phyloP scores from a whole-genome alignment of 495 filamentous ascomycete genomes.

The Penicillium bialowiezense region DNA sequence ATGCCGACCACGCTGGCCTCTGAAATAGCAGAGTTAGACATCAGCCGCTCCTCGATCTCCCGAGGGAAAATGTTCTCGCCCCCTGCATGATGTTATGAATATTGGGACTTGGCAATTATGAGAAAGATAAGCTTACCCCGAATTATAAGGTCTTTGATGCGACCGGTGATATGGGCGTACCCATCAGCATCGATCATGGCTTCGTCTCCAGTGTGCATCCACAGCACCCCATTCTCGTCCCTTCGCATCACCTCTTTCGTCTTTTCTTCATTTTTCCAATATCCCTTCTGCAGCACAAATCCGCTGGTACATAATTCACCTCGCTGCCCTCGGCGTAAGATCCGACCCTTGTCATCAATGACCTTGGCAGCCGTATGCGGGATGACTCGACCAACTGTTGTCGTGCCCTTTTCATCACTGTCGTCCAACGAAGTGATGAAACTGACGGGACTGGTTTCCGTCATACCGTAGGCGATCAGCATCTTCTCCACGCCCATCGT shows the following conservation, averaged over 20 bases:
- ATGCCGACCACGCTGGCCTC: slow-evolving; percentile 24
- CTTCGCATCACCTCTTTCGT: slow-evolving; percentile 64
- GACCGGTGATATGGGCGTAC: slow-evolving; percentile 41
- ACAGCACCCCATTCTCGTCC: slow-evolving; percentile 15
- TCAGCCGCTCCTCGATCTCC: slow-evolving; percentile 25
- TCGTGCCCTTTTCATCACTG: slow-evolving; percentile 9
- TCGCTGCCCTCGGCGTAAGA: slow-evolving; percentile 52
- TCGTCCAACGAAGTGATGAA: slow-evolving; percentile 16
- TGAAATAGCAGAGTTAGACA: slow-evolving; percentile 11
- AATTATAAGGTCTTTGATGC: slow-evolving; percentile 67
- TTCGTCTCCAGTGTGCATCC: slow-evolving; percentile 30
- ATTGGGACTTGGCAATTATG: not conserved
- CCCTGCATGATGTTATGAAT: slow-evolving; percentile 1
- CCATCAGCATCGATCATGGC: slow-evolving; percentile 19
- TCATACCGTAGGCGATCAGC: slow-evolving; percentile 26
- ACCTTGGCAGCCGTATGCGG: slow-evolving; percentile 76
- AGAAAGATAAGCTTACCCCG: slow-evolving; percentile 35
- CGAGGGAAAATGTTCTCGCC: slow-evolving; percentile 28
- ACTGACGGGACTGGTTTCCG: slow-evolving; percentile 17
- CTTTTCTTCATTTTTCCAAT: slow-evolving; percentile 63
- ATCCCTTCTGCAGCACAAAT: slow-evolving; percentile 79
- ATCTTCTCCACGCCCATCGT: slow-evolving; percentile 18
- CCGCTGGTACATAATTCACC: slow-evolving; percentile 76
- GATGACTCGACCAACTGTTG: slow-evolving; percentile 59
- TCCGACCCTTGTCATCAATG: slow-evolving; percentile 52